phyloP scores from a whole-genome alignment of 495 filamentous ascomycete genomes.

The Neurospora sp. region DNA sequence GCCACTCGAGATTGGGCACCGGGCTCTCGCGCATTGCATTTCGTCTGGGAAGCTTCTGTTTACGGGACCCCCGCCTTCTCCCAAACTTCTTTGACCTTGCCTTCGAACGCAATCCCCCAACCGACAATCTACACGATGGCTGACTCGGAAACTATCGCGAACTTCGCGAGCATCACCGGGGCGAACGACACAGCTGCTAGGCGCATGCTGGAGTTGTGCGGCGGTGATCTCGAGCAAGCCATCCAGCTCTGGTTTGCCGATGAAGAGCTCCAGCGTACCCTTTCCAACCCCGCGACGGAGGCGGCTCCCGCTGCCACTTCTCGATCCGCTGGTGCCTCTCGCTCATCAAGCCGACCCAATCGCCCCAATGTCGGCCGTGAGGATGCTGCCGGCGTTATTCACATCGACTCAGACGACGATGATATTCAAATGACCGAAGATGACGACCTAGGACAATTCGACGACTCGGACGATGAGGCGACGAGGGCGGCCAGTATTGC shows the following conservation, averaged over 20 bases:
- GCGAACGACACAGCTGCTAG: slow-evolving; percentile 50
- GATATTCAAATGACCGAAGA: slow-evolving; percentile 52
- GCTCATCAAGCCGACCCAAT: slow-evolving; percentile 9
- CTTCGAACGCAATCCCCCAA: not conserved
- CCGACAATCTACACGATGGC: slow-evolving; percentile 49
- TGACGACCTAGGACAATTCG: slow-evolving; percentile 27
- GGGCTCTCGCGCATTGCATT: not conserved
- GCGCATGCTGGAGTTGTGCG: slow-evolving; percentile 73
- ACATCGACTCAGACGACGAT: slow-evolving; percentile 58
- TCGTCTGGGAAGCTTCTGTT: not conserved
- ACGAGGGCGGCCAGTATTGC: slow-evolving; percentile 28
- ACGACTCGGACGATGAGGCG: slow-evolving; percentile 18
- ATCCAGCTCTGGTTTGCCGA: slow-evolving; percentile 85
- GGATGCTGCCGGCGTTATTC: slow-evolving; percentile 52
- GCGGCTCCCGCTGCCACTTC: slow-evolving; percentile 16
- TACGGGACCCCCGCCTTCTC: not conserved
- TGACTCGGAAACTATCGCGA: slow-evolving; percentile 38
- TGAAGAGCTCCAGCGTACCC: slow-evolving; percentile 48
- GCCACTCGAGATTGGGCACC: not conserved
- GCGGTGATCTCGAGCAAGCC: slow-evolving; percentile 73
- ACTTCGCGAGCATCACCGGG: slow-evolving; percentile 63
- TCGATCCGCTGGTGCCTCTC: slow-evolving; percentile 8
- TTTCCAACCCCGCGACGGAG: slow-evolving; percentile 31
- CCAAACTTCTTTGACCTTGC: not conserved
- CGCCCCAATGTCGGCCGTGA: slow-evolving; percentile 29